Evolutionary conservation across 2,329 filamentous ascomycete genomes (phyloP).

Genomic region (Epichloe festucae): DNA sequence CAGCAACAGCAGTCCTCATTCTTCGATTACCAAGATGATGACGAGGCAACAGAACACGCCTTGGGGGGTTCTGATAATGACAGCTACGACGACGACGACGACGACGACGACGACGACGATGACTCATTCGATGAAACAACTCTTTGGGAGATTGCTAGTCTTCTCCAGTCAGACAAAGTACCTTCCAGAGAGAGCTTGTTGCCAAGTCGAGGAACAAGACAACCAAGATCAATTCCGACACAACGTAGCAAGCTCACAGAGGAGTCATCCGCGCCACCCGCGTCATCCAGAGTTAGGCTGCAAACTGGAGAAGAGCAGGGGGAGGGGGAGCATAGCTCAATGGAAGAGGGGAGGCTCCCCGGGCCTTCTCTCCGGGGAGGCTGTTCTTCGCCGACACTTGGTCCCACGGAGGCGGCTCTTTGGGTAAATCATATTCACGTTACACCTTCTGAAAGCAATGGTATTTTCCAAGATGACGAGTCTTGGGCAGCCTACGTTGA

Average conservation of each 20-base stretch:
- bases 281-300: background rate
- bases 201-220: conserved; percentile 18
- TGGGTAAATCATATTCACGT: background rate
- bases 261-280: background rate
- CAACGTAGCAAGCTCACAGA: background rate
- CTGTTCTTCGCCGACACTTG: background rate
- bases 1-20: conserved; percentile 34
- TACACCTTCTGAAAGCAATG: conserved; percentile 6
- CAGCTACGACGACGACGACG: conserved; percentile 18
- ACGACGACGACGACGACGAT: conserved; percentile 12
- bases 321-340: background rate
- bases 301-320: background rate
- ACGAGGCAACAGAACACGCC: conserved; percentile 19
- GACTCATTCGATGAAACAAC: conserved; percentile 46
- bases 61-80: conserved; percentile 15
- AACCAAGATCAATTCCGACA: background rate
- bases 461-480: conserved; percentile 18
- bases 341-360: background rate
- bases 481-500: conserved; percentile 1
- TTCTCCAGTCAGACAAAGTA: conserved; percentile 38
- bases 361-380: background rate
- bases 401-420: background rate
- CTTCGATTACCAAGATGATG: conserved; percentile 48
- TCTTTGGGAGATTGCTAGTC: conserved; percentile 49
- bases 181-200: conserved; percentile 40